These are phyloP conservation scores for Neonectria magnoliae DNA, from an alignment of 2,329 filamentous ascomycete genomes.

Conservation along the genomic window DNA sequence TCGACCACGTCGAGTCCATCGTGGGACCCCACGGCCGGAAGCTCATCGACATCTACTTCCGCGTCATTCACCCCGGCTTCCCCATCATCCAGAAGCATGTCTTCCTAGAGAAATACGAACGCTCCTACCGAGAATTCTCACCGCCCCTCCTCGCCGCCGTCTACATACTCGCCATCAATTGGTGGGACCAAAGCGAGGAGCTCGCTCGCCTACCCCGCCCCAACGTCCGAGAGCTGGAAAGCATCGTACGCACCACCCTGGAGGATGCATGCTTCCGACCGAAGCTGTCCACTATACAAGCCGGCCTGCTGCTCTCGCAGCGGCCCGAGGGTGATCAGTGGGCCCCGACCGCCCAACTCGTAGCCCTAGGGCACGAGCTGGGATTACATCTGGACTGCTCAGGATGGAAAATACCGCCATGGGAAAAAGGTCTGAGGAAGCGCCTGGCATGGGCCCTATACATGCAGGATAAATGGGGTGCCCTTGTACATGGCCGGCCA, in stretches of 20 bases:
- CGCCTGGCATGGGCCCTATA: constrained; percentile 90
- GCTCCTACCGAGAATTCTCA: constrained; percentile 77
- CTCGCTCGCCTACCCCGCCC: constrained; percentile 73
- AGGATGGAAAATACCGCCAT: constrained; percentile 85
- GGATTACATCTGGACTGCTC: constrained; percentile 90
- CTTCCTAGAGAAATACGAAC: constrained; percentile 81
- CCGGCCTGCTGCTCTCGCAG: constrained; percentile 78
- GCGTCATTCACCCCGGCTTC: constrained; percentile 81
- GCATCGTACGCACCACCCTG: constrained; percentile 76
- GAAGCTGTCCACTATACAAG: constrained; percentile 83
- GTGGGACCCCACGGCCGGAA: constrained; percentile 81
- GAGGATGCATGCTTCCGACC: constrained; percentile 82
- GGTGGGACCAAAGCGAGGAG: constrained; percentile 81
- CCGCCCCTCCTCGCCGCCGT: constrained; percentile 81
- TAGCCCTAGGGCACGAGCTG: constrained; percentile 87
- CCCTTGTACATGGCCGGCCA: constrained; percentile 84
- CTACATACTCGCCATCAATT: constrained; percentile 87
- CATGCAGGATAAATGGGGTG: constrained; percentile 94
- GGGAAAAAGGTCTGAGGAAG: constrained; percentile 87
- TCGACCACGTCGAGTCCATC: constrained; percentile 78
- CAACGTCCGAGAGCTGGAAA: constrained; percentile 78
- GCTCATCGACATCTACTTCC: constrained; percentile 84
- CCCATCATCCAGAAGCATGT: constrained; percentile 85
- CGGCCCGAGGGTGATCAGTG: constrained; percentile 82
- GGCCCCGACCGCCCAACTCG: constrained; percentile 86